These are phyloP conservation scores for Sporisorium graminicola DNA, from an alignment of 1,284 basidiomycete species.

Conservation along the genomic window DNA sequence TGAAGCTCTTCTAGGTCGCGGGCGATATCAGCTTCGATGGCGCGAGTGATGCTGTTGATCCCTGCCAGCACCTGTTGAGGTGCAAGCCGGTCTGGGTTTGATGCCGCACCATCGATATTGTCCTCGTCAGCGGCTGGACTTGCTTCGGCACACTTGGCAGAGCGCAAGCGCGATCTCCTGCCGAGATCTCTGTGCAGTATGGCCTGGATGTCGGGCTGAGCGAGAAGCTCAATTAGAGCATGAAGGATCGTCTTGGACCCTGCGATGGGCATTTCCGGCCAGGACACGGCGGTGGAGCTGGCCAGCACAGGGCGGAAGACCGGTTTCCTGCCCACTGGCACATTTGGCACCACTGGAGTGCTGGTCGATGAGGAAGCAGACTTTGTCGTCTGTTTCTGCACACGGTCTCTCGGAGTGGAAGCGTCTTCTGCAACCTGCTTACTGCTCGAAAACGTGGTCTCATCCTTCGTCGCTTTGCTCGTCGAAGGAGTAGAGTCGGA, in stretches of 20 bases:
- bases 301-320: constrained; percentile 51
- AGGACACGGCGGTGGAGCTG: constrained; percentile 44
- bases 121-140: background rate
- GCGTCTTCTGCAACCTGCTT: background rate
- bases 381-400: constrained; percentile 1
- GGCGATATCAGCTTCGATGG: constrained; percentile 33
- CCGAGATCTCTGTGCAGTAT: constrained; percentile 26
- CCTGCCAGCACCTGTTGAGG: constrained; percentile 32
- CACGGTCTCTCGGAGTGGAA: background rate
- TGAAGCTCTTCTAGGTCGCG: constrained; percentile 12
- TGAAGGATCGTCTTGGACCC: constrained; percentile 49
- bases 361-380: background rate
- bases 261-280: constrained; percentile 49
- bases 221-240: constrained; percentile 41
- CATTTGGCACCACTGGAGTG: constrained; percentile 3
- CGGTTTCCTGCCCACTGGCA: constrained; percentile 32
- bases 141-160: background rate
- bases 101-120: constrained; percentile 9
- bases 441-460: constrained; percentile 5
- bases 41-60: constrained; percentile 46
- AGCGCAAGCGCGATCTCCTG: constrained; percentile 1
- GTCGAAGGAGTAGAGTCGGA: background rate
- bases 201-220: constrained; percentile 12
- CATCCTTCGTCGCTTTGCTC: background rate
- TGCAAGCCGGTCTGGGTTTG: background rate